Base-by-base conservation (phyloP, 345 rosid genomes). In the Eucalyptus regnans region DNA sequence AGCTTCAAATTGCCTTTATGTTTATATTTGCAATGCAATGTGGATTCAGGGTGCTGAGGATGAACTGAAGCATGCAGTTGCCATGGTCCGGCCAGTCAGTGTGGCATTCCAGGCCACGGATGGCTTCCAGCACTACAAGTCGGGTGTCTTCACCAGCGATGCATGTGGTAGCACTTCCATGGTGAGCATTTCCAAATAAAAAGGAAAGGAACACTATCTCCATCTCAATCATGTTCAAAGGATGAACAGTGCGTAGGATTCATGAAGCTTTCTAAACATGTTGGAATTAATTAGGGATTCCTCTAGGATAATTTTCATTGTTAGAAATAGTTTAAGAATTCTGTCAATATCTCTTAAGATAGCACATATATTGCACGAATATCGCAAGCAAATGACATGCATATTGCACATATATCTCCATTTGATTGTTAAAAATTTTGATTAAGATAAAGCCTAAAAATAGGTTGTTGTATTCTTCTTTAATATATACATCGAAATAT, bases 1-100 rank as follows among this genome's bases (percentile, higher is more conserved):
- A 6, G 27, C 0, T 76, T 76, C 84, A 43, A 37, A 76, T 76
- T 22, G 29, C 62, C 23, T 18, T 0, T 51, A 37, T 27, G 46
- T 52, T 52, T 2, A 46, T 52, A 56, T 31, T 7, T 76, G 88
- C 76, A 86, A 76, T 76, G 50, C 41, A 48, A 10, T 12, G 85
- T 12, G 88, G 86, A 41, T 86, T 87, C 95, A 97, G 99, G 99
- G 97, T 66, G 97, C 96, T 80, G 99, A 98, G 94, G 95, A 94
- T 89, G 98, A 98, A 89, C 87, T 98, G 85, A 94, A 96, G 95
- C 95, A 97, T 86, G 99, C 99, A 14, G 99, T 98, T 87, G 99
- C 90, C 41, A 3, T 92, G 37, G 94, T 97, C 87, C 94, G 99
- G 41, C 99, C 99, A 9, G 99, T 96, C 87, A 98, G 99, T 87